A percentile compares a stretch with the other conserved stretches of the same genome.
Conservation (phyloP, 441 rosid genomes). For the Pelargonium citronellum region DNA sequence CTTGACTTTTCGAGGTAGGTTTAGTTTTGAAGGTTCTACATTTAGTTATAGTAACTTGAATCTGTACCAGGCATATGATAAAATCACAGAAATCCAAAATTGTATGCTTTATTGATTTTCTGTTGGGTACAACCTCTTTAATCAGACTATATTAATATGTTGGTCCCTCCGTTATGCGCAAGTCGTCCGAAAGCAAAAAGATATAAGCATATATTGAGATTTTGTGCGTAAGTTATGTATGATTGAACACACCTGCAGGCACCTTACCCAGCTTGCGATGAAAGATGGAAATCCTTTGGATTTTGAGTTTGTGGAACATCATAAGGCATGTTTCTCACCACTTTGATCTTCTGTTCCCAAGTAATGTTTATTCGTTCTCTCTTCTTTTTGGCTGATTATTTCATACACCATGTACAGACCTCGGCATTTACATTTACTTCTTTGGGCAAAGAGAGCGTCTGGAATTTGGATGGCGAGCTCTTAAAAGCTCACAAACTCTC, state of each 20-base stretch:
- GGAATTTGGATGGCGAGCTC: slow-evolving; percentile 95
- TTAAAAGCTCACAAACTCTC: slow-evolving; percentile 78
- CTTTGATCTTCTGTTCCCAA: neutral
- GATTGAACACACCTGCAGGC: slow-evolving; percentile 41
- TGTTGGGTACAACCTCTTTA: too few species aligned
- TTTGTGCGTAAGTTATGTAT: neutral
- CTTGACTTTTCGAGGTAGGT: too few species aligned
- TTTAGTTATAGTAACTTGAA: too few species aligned
- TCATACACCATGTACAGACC: slow-evolving; percentile 39
- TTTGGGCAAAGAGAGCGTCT: slow-evolving; percentile 63
- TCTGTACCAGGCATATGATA: too few species aligned
- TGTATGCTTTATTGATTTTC: too few species aligned
- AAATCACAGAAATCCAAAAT: too few species aligned
- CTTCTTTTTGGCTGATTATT: slow-evolving; percentile 3
- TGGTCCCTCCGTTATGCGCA: too few species aligned
- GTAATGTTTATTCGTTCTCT: neutral
- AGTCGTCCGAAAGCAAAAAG: too few species aligned
- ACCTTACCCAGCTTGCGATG: slow-evolving; percentile 79
- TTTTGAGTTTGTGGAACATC: slow-evolving; percentile 81
- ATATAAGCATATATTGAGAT: too few species aligned
- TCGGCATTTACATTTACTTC: slow-evolving; percentile 80
- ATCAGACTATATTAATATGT: too few species aligned
- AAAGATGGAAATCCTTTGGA: slow-evolving; percentile 72
- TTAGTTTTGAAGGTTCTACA: too few species aligned
- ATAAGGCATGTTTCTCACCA: slow-evolving; percentile 46